phyloP scores from a whole-genome alignment of 2,329 filamentous ascomycete species.

The Fusarium ambrosium region DNA sequence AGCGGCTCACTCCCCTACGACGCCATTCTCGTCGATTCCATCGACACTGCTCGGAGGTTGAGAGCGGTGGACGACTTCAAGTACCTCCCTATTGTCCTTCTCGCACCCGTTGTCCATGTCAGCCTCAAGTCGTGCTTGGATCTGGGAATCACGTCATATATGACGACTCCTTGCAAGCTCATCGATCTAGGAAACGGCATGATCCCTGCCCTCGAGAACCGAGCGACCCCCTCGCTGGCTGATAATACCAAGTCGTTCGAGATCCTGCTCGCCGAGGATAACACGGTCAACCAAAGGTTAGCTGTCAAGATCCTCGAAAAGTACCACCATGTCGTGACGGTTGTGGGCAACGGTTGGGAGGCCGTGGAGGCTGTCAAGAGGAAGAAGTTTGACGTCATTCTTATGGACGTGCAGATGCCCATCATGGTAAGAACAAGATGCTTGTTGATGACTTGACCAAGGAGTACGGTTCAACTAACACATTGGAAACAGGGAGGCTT shows the following conservation, averaged over 20 bases:
- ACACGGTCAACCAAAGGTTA: conserved; percentile 94
- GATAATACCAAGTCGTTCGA: conserved; percentile 97
- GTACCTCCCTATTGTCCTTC: conserved; percentile 93
- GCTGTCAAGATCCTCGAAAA: conserved; percentile 98
- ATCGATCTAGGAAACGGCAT: conserved; percentile 97
- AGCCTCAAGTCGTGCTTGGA: conserved; percentile 94
- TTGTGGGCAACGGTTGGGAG: conserved; percentile 94
- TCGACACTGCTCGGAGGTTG: conserved; percentile 87
- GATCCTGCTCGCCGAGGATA: conserved; percentile 95
- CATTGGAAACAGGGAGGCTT: conserved; percentile 80
- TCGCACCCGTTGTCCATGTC: conserved; percentile 90
- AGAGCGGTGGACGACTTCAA: conserved; percentile 95
- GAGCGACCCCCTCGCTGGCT: conserved; percentile 89
- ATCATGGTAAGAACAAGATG: conserved; percentile 81
- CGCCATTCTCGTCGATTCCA: conserved; percentile 95
- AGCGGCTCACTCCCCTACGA: conserved; percentile 81
- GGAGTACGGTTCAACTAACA: conserved; percentile 51
- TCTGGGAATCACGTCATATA: conserved; percentile 97
- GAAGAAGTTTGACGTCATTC: conserved; percentile 93
- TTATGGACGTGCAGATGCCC: conserved; percentile 99
- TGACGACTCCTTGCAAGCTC: conserved; percentile 95
- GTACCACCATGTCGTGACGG: conserved; percentile 92
- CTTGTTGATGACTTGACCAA: not conserved
- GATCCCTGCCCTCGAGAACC: conserved; percentile 93
- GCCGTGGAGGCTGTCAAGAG: conserved; percentile 93